Conservation (phyloP, 2,329 filamentous ascomycete species). For the Fusarium sterilihyphosum region DNA sequence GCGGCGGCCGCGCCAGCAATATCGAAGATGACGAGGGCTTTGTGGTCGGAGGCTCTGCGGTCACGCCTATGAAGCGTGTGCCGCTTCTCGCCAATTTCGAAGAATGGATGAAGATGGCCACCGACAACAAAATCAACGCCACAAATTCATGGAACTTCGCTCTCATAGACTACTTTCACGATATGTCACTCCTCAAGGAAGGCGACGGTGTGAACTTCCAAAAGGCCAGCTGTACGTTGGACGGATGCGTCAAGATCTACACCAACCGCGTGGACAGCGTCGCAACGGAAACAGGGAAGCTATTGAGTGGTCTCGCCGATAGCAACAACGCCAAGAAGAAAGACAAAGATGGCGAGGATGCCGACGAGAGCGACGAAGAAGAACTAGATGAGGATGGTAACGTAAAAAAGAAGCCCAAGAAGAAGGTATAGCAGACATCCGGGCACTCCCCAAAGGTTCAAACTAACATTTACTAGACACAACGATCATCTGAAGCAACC, state of each 20-base stretch:
- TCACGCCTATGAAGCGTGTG: constrained; percentile 95
- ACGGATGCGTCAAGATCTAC: constrained; percentile 99
- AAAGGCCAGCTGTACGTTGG: constrained; percentile 95
- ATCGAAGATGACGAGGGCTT: constrained; percentile 66
- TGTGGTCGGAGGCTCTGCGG: constrained; percentile 76
- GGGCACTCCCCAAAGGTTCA: neutral
- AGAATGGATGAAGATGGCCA: constrained; percentile 99
- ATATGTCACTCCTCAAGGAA: constrained; percentile 97
- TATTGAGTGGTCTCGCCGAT: constrained; percentile 92
- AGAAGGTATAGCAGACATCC: constrained; percentile 68
- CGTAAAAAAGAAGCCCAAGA: constrained; percentile 71
- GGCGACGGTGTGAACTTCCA: constrained; percentile 98
- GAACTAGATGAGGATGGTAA: constrained; percentile 71
- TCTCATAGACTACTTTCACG: constrained; percentile 99
- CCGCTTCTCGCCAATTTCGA: constrained; percentile 98
- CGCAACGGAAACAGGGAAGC: constrained; percentile 94
- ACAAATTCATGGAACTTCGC: constrained; percentile 99
- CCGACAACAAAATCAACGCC: constrained; percentile 99
- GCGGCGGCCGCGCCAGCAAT: constrained; percentile 49
- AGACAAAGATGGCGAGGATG: constrained; percentile 70
- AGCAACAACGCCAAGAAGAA: constrained; percentile 82
- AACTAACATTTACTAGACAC: constrained; percentile 55
- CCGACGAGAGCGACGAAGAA: constrained; percentile 73
- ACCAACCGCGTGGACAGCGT: constrained; percentile 98
- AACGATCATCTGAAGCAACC: constrained; percentile 91